Evolutionary conservation across 179 eudicot species (phyloP).

Genomic region (Silene vulgaris): DNA sequence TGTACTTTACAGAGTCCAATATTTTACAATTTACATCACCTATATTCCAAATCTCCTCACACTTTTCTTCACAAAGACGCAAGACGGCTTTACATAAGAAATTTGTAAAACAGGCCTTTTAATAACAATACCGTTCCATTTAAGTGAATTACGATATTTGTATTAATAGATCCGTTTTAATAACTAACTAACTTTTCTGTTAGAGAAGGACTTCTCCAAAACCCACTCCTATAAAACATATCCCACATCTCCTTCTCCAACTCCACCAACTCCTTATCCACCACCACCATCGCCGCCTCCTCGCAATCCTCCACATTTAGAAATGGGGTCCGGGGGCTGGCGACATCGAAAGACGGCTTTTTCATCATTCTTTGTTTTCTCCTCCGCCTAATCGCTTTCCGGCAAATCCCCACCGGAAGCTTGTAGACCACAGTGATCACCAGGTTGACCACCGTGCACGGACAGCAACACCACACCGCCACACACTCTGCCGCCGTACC

Average conservation of each 20-base stretch:
- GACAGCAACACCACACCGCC: conserved; percentile 40
- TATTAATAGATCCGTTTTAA: too few species aligned
- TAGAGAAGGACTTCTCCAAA: conserved; percentile 35
- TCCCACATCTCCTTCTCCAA: conserved; percentile 34
- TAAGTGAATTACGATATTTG: too few species aligned
- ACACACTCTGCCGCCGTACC: conserved; percentile 34
- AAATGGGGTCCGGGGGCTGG: not conserved
- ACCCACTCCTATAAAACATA: conserved; percentile 23
- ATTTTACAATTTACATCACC: not conserved
- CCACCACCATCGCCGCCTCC: conserved; percentile 2
- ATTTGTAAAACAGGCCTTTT: too few species aligned
- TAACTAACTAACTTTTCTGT: too few species aligned
- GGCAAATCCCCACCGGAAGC: conserved; percentile 30
- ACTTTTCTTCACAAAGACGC: too few species aligned
- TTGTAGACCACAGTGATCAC: conserved; percentile 24
- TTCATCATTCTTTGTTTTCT: conserved; percentile 22
- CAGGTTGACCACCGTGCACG: conserved; percentile 28
- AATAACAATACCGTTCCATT: too few species aligned
- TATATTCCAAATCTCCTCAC: too few species aligned
- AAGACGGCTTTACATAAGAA: too few species aligned
- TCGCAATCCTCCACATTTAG: not conserved
- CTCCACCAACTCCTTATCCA: conserved; percentile 24
- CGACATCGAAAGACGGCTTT: conserved; percentile 11
- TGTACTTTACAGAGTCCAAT: conserved; percentile 7
- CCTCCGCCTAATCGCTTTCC: conserved; percentile 20